Conservation (phyloP, 495 filamentous ascomycete species). For the Astrothelium macrocarpum region DNA sequence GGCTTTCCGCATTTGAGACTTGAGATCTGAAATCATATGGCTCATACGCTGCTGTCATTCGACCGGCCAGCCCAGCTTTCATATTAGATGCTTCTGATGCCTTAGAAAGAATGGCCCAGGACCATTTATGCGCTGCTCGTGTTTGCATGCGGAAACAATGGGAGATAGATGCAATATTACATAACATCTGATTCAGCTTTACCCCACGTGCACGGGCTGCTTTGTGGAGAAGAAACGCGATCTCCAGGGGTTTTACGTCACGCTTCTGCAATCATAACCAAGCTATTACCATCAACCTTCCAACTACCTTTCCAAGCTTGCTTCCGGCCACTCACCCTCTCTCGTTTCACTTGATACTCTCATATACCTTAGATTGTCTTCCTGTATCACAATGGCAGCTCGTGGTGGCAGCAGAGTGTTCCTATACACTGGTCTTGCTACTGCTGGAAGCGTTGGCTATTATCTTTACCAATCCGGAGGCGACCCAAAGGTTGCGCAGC, state of each 20-base stretch:
- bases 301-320: background rate
- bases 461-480: slow-evolving; percentile 89
- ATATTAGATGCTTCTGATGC: no score
- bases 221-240: background rate
- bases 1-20: no score
- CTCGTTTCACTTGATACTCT: background rate
- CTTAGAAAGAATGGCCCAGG: no score
- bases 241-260: background rate
- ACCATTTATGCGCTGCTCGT: no score
- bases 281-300: background rate
- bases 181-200: no score
- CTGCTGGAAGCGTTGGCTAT: slow-evolving; percentile 65
- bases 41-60: no score
- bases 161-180: no score
- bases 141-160: no score
- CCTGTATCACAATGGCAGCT: background rate
- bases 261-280: background rate
- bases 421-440: slow-evolving; percentile 40
- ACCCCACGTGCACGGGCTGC: no score
- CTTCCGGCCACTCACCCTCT: background rate
- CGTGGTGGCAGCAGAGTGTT: background rate
- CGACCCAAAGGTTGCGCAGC: slow-evolving; percentile 66
- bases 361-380: background rate
- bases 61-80: no score
- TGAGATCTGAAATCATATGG: no score